phyloP scores from a whole-genome alignment of 140 eudicot genomes.

The Flaveria floridana region DNA sequence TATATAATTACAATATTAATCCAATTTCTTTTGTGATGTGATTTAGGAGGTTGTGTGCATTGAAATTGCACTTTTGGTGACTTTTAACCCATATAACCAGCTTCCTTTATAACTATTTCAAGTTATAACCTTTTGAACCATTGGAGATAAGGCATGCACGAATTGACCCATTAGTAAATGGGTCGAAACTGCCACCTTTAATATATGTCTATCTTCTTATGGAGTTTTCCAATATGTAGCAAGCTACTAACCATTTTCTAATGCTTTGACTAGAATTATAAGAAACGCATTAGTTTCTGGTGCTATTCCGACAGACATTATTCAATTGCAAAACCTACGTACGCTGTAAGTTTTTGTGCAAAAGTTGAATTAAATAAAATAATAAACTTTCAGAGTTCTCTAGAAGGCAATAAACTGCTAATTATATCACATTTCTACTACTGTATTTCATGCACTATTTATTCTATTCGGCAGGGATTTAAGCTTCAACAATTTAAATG shows the following conservation, averaged over 20 bases:
- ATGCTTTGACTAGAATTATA: slow-evolving; percentile 38
- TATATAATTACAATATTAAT: neutral
- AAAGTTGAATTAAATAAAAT: neutral
- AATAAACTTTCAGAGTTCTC: slow-evolving; percentile 18
- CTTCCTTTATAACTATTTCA: neutral
- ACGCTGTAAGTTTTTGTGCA: slow-evolving; percentile 37
- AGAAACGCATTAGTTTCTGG: slow-evolving; percentile 50
- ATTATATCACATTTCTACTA: neutral
- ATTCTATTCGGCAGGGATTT: slow-evolving; percentile 42
- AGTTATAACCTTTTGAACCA: neutral
- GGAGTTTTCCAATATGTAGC: slow-evolving; percentile 7
- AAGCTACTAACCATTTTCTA: slow-evolving; percentile 23
- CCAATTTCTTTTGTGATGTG: neutral
- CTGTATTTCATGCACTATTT: slow-evolving; percentile 26
- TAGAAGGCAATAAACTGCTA: slow-evolving; percentile 6
- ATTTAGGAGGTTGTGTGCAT: neutral
- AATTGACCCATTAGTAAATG: neutral
- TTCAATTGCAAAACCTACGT: slow-evolving; percentile 22
- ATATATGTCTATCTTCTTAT: slow-evolving; percentile 7
- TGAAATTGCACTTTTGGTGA: neutral
- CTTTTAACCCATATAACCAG: neutral
- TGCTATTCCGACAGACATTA: slow-evolving; percentile 40
- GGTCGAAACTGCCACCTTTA: slow-evolving; percentile 4
- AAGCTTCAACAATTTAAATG: slow-evolving; percentile 54
- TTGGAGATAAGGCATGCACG: neutral